Base-by-base conservation (phyloP, 176 grass and related monocot genomes). In the Alopecurus myosuroides region DNA sequence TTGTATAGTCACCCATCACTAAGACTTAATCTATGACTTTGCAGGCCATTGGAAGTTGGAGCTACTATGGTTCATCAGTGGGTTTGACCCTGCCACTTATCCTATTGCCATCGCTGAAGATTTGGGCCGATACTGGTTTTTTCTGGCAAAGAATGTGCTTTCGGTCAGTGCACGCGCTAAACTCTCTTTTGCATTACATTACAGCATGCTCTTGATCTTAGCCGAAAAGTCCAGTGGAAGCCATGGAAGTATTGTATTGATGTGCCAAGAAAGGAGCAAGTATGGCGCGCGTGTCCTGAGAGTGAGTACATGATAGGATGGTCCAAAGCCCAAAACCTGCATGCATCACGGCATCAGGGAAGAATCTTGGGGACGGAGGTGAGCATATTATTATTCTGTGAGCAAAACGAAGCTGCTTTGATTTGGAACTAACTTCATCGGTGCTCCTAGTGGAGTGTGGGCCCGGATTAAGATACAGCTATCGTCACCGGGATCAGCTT, bases 121-220 rank as follows among this genome's bases (percentile, higher is more conserved):
- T 87, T 50, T 84, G 75, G 26, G 67, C 50, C 67, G 80, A 87
- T 84, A 33, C 65, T 66, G 45, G 18, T 86, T 83, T 55, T 78
- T 87, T 76, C 48, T 61, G 33, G 23, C 9, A 66, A 50, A 69
- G 58, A 76, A 75, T 80, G 76, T 8, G 30, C 85, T 90, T 90
- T 87, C 48, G 61, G 89, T 80, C 76, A 91, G 85, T 87, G 85
- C 89, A 91, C 20, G 50, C 69, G 25, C 81, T 70, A 75, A 84
- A 84, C 85, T 60, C 25, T 86, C 72, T 82, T 87, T 81, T 84
- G 46, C 68, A 76, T 87, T 87, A 52, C 61, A 91, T 84, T 77
- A 81, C 88, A 87, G 40, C 34, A 22, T 81, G 85, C 60, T 84
- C 81, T 60, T 87, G 80, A 91, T 84, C 81, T 34, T 90, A 76